These are phyloP conservation scores for Alternaria postmessia DNA, from an alignment of 2,329 filamentous ascomycete genomes.

Conservation along the genomic window DNA sequence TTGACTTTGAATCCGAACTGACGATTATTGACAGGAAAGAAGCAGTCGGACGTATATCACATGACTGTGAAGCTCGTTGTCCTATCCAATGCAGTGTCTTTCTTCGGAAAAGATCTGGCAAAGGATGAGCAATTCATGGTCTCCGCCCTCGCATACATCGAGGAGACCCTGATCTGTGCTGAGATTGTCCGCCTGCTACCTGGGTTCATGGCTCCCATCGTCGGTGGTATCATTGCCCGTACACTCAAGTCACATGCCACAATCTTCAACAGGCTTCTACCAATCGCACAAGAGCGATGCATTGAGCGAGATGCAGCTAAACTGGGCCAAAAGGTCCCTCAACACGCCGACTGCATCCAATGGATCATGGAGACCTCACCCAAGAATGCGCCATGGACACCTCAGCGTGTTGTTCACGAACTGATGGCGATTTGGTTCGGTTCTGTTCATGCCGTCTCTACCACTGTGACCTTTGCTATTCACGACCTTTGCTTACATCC, in stretches of 20 bases:
- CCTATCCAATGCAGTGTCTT: slow-evolving; percentile 24
- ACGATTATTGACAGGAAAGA: slow-evolving; percentile 9
- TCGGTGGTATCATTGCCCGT: slow-evolving; percentile 21
- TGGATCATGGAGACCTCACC: slow-evolving; percentile 47
- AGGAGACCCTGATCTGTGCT: slow-evolving; percentile 34
- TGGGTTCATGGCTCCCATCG: slow-evolving; percentile 17
- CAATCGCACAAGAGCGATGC: slow-evolving; percentile 24
- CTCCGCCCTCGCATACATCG: slow-evolving; percentile 30
- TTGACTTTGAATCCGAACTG: not conserved
- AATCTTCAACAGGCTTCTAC: slow-evolving; percentile 25
- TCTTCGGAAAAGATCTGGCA: slow-evolving; percentile 27
- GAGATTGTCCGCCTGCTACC: slow-evolving; percentile 35
- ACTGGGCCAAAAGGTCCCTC: slow-evolving; percentile 19
- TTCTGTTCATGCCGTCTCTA: slow-evolving; percentile 39
- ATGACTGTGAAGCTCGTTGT: slow-evolving; percentile 24
- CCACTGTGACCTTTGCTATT: slow-evolving; percentile 27
- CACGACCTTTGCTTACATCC: slow-evolving; percentile 27
- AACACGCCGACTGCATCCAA: slow-evolving; percentile 40
- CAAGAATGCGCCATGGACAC: slow-evolving; percentile 34
- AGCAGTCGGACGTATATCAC: slow-evolving; percentile 18
- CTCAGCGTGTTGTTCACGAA: slow-evolving; percentile 37
- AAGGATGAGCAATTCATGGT: slow-evolving; percentile 36
- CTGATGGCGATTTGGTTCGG: slow-evolving; percentile 50
- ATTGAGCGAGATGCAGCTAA: slow-evolving; percentile 20
- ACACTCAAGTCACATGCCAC: slow-evolving; percentile 22